Evolutionary conservation across 345 rosid species (phyloP).

Genomic region (Salix viminalis): DNA sequence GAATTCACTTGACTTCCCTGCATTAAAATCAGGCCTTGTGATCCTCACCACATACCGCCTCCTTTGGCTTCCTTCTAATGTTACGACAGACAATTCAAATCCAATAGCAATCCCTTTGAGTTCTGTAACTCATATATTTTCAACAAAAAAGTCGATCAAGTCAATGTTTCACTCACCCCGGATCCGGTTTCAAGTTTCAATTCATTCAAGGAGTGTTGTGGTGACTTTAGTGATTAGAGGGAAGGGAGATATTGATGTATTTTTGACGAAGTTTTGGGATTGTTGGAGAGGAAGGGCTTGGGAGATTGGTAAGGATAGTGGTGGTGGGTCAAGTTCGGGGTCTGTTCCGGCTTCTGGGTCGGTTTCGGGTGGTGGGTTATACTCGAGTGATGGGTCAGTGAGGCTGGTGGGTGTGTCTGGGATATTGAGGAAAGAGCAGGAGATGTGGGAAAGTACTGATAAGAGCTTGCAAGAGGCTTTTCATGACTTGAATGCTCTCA

Average conservation of each 20-base stretch:
- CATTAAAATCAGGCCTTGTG: slow-evolving; percentile 55
- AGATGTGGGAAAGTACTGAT: slow-evolving; percentile 89
- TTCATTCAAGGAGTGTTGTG: slow-evolving; percentile 43
- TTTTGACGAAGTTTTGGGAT: slow-evolving; percentile 70
- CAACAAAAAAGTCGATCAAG: slow-evolving; percentile 63
- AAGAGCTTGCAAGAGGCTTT: slow-evolving; percentile 96
- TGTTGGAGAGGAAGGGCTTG: slow-evolving; percentile 79
- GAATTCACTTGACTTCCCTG: slow-evolving; percentile 30
- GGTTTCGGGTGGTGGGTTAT: slow-evolving; percentile 44
- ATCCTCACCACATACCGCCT: slow-evolving; percentile 89
- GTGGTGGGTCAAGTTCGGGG: background rate
- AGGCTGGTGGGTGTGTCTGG: slow-evolving; percentile 95
- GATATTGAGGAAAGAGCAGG: slow-evolving; percentile 89
- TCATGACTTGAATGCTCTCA: slow-evolving; percentile 88
- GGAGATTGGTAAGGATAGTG: slow-evolving; percentile 42
- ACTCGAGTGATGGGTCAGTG: slow-evolving; percentile 70
- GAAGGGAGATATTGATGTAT: slow-evolving; percentile 76
- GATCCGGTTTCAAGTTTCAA: slow-evolving; percentile 64
- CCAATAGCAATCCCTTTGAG: slow-evolving; percentile 46
- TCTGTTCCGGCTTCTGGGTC: slow-evolving; percentile 26
- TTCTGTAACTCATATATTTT: slow-evolving; percentile 47
- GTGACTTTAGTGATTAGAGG: slow-evolving; percentile 67
- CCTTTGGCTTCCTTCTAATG: slow-evolving; percentile 62
- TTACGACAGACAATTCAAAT: slow-evolving; percentile 20
- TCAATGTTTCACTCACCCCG: slow-evolving; percentile 82